Evolutionary conservation across 177 flowering plant species (phyloP).

Genomic region (Vitis hybrid): DNA sequence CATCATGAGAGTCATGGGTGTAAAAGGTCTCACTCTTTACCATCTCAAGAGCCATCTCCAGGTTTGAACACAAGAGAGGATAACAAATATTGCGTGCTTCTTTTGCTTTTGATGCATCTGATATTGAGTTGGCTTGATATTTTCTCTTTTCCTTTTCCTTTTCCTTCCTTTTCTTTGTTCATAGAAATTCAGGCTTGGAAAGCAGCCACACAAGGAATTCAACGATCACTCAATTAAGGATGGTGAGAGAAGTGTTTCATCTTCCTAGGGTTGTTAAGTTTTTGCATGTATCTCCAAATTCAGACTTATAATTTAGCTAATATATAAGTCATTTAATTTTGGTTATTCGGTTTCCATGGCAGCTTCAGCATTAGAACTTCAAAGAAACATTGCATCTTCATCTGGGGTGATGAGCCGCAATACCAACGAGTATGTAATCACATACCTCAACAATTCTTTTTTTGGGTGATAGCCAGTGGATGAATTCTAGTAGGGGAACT

Average conservation of each 20-base stretch:
- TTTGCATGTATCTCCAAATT: neutral
- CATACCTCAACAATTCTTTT: neutral
- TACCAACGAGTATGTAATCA: slow-evolving; percentile 71
- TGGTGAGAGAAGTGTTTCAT: slow-evolving; percentile 50
- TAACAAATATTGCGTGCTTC: neutral
- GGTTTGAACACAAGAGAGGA: slow-evolving; percentile 33
- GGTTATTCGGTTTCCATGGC: slow-evolving; percentile 13
- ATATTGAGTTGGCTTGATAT: neutral
- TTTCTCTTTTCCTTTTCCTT: slow-evolving; percentile 4
- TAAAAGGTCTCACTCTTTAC: slow-evolving; percentile 96
- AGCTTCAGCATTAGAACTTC: slow-evolving; percentile 75
- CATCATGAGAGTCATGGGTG: slow-evolving; percentile 99
- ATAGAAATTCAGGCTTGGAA: slow-evolving; percentile 99
- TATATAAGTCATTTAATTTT: slow-evolving; percentile 3
- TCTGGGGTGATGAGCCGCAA: slow-evolving; percentile 68
- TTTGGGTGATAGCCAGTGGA: neutral
- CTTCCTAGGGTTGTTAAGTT: neutral
- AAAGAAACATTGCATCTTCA: slow-evolving; percentile 69
- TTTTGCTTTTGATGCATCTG: slow-evolving; percentile 3
- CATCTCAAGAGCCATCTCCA: slow-evolving; percentile 99
- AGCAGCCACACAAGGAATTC: slow-evolving; percentile 98
- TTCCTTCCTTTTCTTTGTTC: slow-evolving; percentile 5
- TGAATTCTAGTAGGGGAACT: neutral
- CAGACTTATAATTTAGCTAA: neutral
- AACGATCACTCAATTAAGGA: slow-evolving; percentile 86